Evolutionary conservation across 352 stramenopile genomes (phyloP).

Genomic region (Phytophthora brassicae): DNA sequence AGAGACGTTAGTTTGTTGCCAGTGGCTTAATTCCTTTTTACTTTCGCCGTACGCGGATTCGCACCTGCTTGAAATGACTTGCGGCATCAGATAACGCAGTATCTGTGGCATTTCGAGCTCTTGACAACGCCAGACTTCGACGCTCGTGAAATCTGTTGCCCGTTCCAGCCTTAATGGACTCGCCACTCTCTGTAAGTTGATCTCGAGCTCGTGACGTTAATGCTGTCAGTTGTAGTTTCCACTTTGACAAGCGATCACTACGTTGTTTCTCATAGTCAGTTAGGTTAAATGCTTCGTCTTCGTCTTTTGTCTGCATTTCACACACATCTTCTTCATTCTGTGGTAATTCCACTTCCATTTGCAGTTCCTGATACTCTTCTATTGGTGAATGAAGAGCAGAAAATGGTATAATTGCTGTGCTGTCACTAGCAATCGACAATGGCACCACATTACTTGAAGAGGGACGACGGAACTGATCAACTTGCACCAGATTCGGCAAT

Average conservation of each 20-base stretch:
- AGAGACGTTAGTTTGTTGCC: slow-evolving; percentile 19
- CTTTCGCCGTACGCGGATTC: slow-evolving; percentile 1
- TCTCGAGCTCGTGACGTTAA: slow-evolving; percentile 47
- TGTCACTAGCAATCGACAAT: slow-evolving; percentile 26
- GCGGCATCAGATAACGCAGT: slow-evolving; percentile 49
- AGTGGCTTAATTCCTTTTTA: slow-evolving; percentile 1
- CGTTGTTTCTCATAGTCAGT: slow-evolving; percentile 50
- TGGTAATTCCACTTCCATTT: slow-evolving; percentile 23
- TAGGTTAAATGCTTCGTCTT: slow-evolving; percentile 24
- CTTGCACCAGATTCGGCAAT: slow-evolving; percentile 59
- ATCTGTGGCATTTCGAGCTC: slow-evolving; percentile 39
- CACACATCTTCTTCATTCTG: slow-evolving; percentile 22
- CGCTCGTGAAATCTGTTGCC: slow-evolving; percentile 24
- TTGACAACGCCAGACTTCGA: slow-evolving; percentile 28
- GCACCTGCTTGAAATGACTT: slow-evolving; percentile 60
- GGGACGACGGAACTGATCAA: slow-evolving; percentile 53
- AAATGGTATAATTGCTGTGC: slow-evolving; percentile 11
- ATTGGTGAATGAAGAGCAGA: slow-evolving; percentile 21
- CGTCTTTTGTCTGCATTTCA: slow-evolving; percentile 13
- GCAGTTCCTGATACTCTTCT: slow-evolving; percentile 40
- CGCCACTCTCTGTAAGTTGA: slow-evolving; percentile 34
- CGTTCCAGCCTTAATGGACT: slow-evolving; percentile 13
- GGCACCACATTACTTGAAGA: slow-evolving; percentile 8
- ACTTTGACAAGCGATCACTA: slow-evolving; percentile 45
- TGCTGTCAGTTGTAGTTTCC: slow-evolving; percentile 52